Evolutionary conservation across 2,329 filamentous ascomycete genomes (phyloP).

Genomic region (Westerdykella sp.): DNA sequence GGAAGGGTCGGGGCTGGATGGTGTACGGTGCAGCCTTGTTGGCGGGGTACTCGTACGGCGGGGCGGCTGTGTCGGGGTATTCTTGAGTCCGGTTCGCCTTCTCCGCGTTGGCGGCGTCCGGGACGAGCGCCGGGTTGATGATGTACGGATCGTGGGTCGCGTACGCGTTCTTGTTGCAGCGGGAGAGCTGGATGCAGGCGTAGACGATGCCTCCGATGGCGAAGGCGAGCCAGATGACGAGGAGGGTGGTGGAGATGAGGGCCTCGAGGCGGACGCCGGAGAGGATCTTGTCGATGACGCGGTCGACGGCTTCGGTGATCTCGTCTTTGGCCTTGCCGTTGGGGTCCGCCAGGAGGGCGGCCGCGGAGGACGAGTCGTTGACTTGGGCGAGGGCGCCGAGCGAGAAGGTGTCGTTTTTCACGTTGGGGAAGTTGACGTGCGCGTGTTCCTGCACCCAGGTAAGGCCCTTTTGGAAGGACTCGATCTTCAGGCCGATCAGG

Average conservation of each 20-base stretch:
- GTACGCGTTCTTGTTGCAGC: conserved; percentile 50
- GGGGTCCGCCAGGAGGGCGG: conserved; percentile 71
- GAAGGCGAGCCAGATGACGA: conserved; percentile 72
- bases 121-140: conserved; percentile 23
- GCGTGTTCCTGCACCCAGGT: conserved; percentile 90
- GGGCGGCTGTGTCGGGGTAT: conserved; percentile 31
- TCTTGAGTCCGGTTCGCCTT: conserved; percentile 14
- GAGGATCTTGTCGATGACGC: conserved; percentile 62
- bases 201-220: conserved; percentile 67
- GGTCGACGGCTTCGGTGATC: conserved; percentile 67
- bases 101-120: conserved; percentile 1
- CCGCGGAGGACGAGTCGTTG: conserved; percentile 48
- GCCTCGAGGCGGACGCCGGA: conserved; percentile 67
- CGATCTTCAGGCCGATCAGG: conserved; percentile 80
- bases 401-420: conserved; percentile 77
- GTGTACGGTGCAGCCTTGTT: conserved; percentile 45
- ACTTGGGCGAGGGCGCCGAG: conserved; percentile 60
- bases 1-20: conserved; percentile 40
- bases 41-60: conserved; percentile 37
- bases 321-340: conserved; percentile 70
- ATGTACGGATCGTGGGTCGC: conserved; percentile 44
- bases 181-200: conserved; percentile 56
- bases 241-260: conserved; percentile 67
- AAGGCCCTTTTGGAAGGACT: conserved; percentile 77
- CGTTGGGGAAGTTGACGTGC: conserved; percentile 70